phyloP scores from a whole-genome alignment of 352 stramenopile species.

The Halophytophthora polymorphica region DNA sequence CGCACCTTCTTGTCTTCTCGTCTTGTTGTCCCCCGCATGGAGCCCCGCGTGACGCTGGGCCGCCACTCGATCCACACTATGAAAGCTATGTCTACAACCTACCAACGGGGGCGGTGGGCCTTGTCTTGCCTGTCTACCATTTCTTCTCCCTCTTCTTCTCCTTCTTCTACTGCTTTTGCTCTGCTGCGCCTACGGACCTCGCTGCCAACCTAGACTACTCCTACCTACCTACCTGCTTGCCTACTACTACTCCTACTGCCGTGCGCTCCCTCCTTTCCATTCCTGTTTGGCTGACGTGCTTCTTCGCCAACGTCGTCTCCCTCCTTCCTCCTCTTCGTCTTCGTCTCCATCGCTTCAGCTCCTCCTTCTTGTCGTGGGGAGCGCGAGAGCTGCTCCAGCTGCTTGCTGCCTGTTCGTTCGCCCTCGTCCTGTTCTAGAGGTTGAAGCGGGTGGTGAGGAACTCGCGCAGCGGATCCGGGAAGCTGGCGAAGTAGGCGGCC shows the following conservation, averaged over 20 bases:
- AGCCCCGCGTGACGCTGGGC: too few relatives aligned
- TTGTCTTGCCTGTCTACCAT: constrained; percentile 29
- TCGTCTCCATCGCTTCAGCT: constrained; percentile 15
- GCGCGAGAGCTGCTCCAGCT: constrained; percentile 9
- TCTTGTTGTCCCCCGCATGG: too few relatives aligned
- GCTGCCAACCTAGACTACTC: constrained; percentile 15
- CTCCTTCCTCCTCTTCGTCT: constrained; percentile 19
- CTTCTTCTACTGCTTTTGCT: constrained; percentile 27
- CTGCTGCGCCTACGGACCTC: too few relatives aligned
- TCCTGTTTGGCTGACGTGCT: constrained; percentile 18
- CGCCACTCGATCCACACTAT: constrained; percentile 10
- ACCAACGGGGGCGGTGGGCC: constrained; percentile 18
- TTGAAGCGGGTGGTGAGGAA: constrained; percentile 84
- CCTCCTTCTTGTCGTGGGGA: constrained; percentile 12
- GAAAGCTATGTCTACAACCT: constrained; percentile 31
- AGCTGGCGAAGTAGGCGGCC: constrained; percentile 82
- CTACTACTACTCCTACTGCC: constrained; percentile 45
- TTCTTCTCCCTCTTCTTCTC: constrained; percentile 25
- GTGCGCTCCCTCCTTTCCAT: constrained; percentile 22
- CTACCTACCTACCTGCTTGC: constrained; percentile 33
- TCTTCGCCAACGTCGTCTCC: constrained; percentile 12
- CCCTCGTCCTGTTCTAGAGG: constrained; percentile 37
- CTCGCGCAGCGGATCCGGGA: constrained; percentile 74
- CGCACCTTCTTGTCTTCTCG: too few relatives aligned
- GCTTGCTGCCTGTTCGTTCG: background rate